Evolutionary conservation across 352 stramenopile genomes (phyloP).

Genomic region (Elongisporangium prolatum): DNA sequence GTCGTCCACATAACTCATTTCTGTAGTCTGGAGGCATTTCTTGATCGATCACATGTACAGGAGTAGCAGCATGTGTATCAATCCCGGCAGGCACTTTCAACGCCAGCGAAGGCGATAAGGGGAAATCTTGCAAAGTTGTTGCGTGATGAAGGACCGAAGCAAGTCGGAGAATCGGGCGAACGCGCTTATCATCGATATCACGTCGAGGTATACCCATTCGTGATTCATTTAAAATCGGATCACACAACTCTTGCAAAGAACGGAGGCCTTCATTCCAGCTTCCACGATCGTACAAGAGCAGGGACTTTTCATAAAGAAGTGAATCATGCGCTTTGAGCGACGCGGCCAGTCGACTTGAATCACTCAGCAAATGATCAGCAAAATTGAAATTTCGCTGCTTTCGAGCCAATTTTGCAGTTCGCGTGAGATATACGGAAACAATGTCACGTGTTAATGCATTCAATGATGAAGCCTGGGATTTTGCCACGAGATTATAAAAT

Average conservation of each 20-base stretch:
- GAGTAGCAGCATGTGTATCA: conserved; percentile 1
- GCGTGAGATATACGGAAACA: conserved; percentile 13
- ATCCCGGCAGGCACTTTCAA: background rate
- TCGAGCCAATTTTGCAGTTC: conserved; percentile 38
- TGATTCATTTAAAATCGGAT: conserved; percentile 1
- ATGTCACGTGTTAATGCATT: background rate
- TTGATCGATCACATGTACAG: background rate
- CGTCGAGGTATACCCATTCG: background rate
- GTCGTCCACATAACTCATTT: conserved; percentile 6
- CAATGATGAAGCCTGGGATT: background rate
- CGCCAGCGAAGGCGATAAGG: background rate
- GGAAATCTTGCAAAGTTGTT: conserved; percentile 1
- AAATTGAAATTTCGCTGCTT: conserved; percentile 53
- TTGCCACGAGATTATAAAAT: conserved; percentile 5
- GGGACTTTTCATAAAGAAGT: conserved; percentile 29
- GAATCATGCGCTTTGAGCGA: background rate
- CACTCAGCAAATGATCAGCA: conserved; percentile 22
- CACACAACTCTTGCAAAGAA: conserved; percentile 24
- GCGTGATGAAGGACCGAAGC: background rate
- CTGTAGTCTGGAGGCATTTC: conserved; percentile 19
- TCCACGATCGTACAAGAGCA: conserved; percentile 29
- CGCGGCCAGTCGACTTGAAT: conserved; percentile 10
- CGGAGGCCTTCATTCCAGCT: conserved; percentile 21
- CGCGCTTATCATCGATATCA: conserved; percentile 4
- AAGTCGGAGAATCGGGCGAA: conserved; percentile 5